Percentiles rank a stretch among this genome's conserved stretches.
Conservation (phyloP, 768 basidiomycete genomes). For the Termitomyces sp. region DNA sequence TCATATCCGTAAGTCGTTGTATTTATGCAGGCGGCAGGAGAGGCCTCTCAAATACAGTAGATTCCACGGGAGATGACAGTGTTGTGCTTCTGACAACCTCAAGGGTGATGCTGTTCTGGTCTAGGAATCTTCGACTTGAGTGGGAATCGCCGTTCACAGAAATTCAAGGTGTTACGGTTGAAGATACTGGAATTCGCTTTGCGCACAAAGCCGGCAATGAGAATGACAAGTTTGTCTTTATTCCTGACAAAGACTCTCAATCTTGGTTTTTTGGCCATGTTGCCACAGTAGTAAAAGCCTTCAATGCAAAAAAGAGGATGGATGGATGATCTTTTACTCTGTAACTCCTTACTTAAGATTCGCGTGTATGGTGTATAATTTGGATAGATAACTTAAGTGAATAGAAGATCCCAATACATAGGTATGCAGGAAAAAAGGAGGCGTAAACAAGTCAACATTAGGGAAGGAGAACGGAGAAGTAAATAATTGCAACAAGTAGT, state of each 20-base stretch:
- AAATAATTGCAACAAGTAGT: neutral
- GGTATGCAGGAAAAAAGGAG: neutral
- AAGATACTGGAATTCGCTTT: slow-evolving; percentile 88
- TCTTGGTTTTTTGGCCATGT: slow-evolving; percentile 81
- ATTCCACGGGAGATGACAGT: slow-evolving; percentile 75
- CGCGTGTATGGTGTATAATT: slow-evolving; percentile 13
- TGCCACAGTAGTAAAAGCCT: slow-evolving; percentile 70
- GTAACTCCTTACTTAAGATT: neutral
- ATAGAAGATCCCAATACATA: neutral
- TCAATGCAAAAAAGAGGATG: slow-evolving; percentile 73
- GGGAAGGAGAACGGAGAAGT: neutral
- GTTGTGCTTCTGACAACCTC: slow-evolving; percentile 77
- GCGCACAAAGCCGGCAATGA: slow-evolving; percentile 75
- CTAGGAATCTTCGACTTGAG: slow-evolving; percentile 76
- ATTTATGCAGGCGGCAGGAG: neutral
- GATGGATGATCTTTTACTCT: slow-evolving; percentile 33
- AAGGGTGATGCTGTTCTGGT: slow-evolving; percentile 80
- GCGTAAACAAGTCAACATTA: slow-evolving; percentile 1
- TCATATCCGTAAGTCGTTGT: slow-evolving; percentile 64
- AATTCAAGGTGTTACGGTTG: slow-evolving; percentile 83
- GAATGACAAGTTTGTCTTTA: slow-evolving; percentile 71
- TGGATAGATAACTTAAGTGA: slow-evolving; percentile 4
- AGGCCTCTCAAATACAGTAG: slow-evolving; percentile 29
- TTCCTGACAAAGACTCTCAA: slow-evolving; percentile 71
- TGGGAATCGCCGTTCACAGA: slow-evolving; percentile 92